phyloP scores from a whole-genome alignment of 2,329 filamentous ascomycete genomes.

The Ophiostoma triangulosporum region DNA sequence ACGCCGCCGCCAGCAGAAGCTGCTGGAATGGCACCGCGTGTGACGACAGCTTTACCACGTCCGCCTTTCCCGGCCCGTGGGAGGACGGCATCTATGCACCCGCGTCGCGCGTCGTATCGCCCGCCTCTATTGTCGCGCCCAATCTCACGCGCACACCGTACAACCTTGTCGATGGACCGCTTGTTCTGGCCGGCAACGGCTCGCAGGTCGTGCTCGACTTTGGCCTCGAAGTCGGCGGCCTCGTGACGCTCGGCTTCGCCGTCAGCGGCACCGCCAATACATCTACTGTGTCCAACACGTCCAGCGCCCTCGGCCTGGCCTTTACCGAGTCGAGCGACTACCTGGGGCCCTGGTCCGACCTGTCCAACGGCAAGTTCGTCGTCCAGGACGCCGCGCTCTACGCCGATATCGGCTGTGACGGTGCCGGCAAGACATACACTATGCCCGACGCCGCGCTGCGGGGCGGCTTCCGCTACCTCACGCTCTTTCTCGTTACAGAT shows the following conservation, averaged over 20 bases:
- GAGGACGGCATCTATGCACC: slow-evolving; percentile 45
- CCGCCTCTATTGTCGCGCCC: not conserved
- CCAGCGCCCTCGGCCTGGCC: slow-evolving; percentile 26
- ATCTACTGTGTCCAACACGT: no score
- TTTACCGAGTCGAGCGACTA: slow-evolving; percentile 35
- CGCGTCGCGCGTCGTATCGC: slow-evolving; percentile 30
- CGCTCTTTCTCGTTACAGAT: slow-evolving; percentile 23
- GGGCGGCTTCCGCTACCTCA: slow-evolving; percentile 41
- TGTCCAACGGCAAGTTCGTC: slow-evolving; percentile 30
- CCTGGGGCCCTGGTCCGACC: slow-evolving; percentile 32
- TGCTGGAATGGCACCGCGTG: slow-evolving; percentile 32
- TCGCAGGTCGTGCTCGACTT: slow-evolving; percentile 45
- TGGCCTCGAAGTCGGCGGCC: slow-evolving; percentile 43
- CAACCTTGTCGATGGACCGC: not conserved
- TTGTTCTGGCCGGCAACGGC: slow-evolving; percentile 27
- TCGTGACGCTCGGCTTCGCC: slow-evolving; percentile 36
- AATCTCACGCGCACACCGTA: not conserved
- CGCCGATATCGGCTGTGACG: slow-evolving; percentile 17
- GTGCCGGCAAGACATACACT: slow-evolving; percentile 19
- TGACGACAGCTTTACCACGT: slow-evolving; percentile 28
- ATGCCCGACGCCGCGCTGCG: slow-evolving; percentile 31
- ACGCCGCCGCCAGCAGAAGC: not conserved
- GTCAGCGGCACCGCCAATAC: slow-evolving; percentile 11
- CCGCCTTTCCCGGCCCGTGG: slow-evolving; percentile 44
- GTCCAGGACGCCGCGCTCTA: slow-evolving; percentile 35